These are phyloP conservation scores for Lindgomyces ingoldianus DNA, from an alignment of 495 filamentous ascomycete genomes.

Conservation along the genomic window DNA sequence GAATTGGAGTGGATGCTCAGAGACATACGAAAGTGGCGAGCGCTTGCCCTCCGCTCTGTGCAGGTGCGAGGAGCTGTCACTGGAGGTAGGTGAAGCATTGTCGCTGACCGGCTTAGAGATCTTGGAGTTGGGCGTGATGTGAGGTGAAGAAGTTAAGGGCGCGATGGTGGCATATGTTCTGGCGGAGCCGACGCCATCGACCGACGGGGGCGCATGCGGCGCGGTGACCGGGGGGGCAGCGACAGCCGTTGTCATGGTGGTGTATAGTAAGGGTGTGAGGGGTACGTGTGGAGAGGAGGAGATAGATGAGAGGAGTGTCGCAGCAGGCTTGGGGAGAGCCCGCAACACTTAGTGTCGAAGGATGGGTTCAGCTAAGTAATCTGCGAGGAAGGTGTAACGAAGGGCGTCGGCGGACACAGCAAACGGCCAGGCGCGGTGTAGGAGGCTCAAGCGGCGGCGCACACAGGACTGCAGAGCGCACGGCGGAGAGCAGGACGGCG, in stretches of 20 bases:
- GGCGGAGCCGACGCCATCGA: conserved; percentile 20
- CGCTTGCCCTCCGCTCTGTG: conserved; percentile 51
- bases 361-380: conserved; percentile 28
- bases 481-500: not conserved
- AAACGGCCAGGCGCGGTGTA: not conserved
- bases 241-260: conserved; percentile 36
- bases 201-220: conserved; percentile 30
- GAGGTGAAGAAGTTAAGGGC: conserved; percentile 36
- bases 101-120: conserved; percentile 26
- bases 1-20: conserved; percentile 10
- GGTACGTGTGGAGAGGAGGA: not conserved
- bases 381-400: conserved; percentile 11
- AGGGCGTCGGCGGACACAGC: conserved; percentile 4
- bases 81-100: conserved; percentile 38
- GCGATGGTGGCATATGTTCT: conserved; percentile 41
- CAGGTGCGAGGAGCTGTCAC: conserved; percentile 39
- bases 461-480: not conserved
- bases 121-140: conserved; percentile 37
- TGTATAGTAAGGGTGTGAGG: conserved; percentile 9
- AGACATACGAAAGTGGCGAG: conserved; percentile 59
- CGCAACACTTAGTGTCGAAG: conserved; percentile 30
- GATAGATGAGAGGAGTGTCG: conserved; percentile 21
- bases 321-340: conserved; percentile 9
- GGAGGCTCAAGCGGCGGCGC: not conserved
- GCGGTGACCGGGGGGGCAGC: conserved; percentile 37